Percentiles rank a stretch among this genome's conserved stretches.
Evolutionary conservation across 306 rosid genomes (phyloP).

Genomic region (Phaseolus lunatus): DNA sequence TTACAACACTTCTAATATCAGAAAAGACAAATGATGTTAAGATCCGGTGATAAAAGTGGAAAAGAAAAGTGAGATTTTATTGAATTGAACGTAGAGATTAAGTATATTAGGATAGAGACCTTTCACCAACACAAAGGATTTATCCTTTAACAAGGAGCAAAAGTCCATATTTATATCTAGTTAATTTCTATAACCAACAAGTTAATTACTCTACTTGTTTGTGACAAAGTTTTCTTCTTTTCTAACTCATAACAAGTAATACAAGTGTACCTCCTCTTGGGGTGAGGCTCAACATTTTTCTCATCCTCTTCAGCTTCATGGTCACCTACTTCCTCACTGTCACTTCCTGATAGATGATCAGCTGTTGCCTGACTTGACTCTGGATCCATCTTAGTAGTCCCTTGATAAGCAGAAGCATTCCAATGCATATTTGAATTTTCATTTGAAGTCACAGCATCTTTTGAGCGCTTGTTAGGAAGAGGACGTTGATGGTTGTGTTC

Average conservation of each 20-base stretch:
- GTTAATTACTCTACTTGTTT: neutral
- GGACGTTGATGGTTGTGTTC: constrained; percentile 80
- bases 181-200: neutral
- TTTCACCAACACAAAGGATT: constrained; percentile 8
- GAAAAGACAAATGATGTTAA: constrained; percentile 16
- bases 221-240: neutral
- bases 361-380: constrained; percentile 68
- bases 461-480: constrained; percentile 58
- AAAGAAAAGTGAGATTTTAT: neutral
- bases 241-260: neutral
- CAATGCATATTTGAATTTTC: constrained; percentile 51
- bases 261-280: constrained; percentile 68
- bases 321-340: constrained; percentile 73
- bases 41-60: neutral
- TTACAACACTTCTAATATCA: constrained; percentile 26
- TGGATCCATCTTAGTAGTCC: constrained; percentile 49
- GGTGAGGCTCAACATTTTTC: constrained; percentile 67
- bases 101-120: neutral
- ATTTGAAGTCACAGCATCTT: constrained; percentile 52
- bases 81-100: neutral
- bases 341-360: constrained; percentile 69
- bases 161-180: neutral
- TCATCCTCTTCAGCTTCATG: constrained; percentile 56
- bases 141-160: neutral
- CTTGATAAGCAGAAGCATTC: constrained; percentile 53